Evolutionary conservation across 129 eudicot species (phyloP).

Genomic region (Helianthus tuberosus): DNA sequence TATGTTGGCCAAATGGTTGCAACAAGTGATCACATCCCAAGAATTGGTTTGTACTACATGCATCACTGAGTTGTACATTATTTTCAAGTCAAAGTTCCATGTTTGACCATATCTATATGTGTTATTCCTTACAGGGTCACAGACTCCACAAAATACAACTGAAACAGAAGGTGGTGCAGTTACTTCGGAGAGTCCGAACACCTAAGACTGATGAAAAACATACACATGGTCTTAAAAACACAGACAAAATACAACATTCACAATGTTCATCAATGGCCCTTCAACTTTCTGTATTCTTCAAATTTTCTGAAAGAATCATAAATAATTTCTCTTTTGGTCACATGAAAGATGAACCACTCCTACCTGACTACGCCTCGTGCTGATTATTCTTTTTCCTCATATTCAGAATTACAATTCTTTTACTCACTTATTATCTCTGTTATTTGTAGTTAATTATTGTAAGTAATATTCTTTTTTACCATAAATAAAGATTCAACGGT

Average conservation of each 20-base stretch:
- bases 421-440: background rate
- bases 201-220: constrained; percentile 34
- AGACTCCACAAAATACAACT: constrained; percentile 52
- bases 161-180: constrained; percentile 59
- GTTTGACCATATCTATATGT: constrained; percentile 26
- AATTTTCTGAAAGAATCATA: constrained; percentile 42
- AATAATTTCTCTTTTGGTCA: constrained; percentile 30
- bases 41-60: constrained; percentile 11
- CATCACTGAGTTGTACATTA: constrained; percentile 23
- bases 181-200: constrained; percentile 59
- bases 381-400: constrained; percentile 43
- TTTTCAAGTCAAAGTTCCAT: constrained; percentile 25
- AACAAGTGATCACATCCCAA: constrained; percentile 13
- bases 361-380: background rate
- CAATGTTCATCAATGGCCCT: constrained; percentile 41
- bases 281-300: constrained; percentile 43
- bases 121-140: constrained; percentile 56
- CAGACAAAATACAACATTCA: constrained; percentile 40
- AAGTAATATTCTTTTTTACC: constrained; percentile 21
- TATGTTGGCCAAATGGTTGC: background rate
- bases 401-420: constrained; percentile 25
- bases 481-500: background rate
- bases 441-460: constrained; percentile 14
- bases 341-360: constrained; percentile 16
- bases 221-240: constrained; percentile 19